Base-by-base conservation (phyloP, 768 basidiomycete genomes). In the Mycena sanguinolenta region DNA sequence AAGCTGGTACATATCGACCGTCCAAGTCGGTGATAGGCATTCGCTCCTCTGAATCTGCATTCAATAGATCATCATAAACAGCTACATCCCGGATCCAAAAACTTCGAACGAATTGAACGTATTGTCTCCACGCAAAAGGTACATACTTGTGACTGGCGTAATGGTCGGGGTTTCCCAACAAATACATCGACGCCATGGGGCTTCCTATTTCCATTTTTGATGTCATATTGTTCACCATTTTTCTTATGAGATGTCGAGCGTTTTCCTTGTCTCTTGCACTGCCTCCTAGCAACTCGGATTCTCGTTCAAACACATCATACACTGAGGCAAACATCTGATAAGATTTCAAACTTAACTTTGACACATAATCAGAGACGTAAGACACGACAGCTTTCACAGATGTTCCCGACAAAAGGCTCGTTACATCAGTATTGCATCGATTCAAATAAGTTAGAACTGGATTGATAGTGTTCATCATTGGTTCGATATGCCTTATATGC, bases 191-290 rank as follows among this genome's bases (percentile, higher is more conserved):
- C 3, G 36, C 57, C 57, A 58, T 58, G 0, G 57, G 57, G 16
- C 57, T 58, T n/a, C 57, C 57, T 14, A 58, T 58, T n/a, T 58
- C 57, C 57, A 58, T 58, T 17, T 58, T 58, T n/a, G 57, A 4
- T 1, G 21, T 17, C 57, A 58, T 36, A 1, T 36, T 39, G 14
- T 58, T 42, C 3, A 58, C 38, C 57, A 58, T 58, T 28, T 58
- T 39, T 14, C 57, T 19, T 23, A 58, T 42, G 9, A 58, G 2
- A n/a, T 58, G 34, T 7, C 55, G 14, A 4, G 55, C 55, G 5
- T 17, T 34, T 2, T 42, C 8, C 9, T 46, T 34, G 13, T 46
- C 44, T n/a, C 44, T 17, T 21, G 3, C 39, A n/a, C n/a, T n/a
- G n/a, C 44, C 44, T 46, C 44, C 44, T 10, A 36, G 5, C 1